phyloP scores from a whole-genome alignment of 2,329 filamentous ascomycete species.

The Stachybotrys chlorohalonatus region DNA sequence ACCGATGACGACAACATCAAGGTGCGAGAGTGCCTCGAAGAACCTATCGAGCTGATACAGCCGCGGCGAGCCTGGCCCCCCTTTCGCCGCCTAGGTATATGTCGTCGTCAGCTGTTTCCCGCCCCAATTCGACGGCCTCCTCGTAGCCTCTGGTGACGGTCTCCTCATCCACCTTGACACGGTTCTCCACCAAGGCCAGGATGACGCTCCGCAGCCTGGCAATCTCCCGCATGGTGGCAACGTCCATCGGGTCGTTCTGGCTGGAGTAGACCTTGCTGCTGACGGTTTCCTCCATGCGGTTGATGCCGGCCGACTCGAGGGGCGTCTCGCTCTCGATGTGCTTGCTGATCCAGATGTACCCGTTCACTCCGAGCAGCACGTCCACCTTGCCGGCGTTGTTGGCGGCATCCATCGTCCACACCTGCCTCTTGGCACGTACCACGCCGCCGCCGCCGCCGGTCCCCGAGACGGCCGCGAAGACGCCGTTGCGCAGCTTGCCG shows the following conservation, averaged over 20 bases:
- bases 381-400: slow-evolving; percentile 61
- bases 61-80: slow-evolving; percentile 41
- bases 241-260: slow-evolving; percentile 79
- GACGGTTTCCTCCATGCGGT: slow-evolving; percentile 78
- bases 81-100: slow-evolving; percentile 51
- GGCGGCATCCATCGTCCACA: slow-evolving; percentile 65
- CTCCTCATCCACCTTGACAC: slow-evolving; percentile 81
- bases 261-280: slow-evolving; percentile 84
- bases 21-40: neutral
- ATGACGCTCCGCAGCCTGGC: slow-evolving; percentile 75
- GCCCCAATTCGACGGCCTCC: slow-evolving; percentile 66
- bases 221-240: slow-evolving; percentile 78
- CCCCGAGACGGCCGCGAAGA: slow-evolving; percentile 76
- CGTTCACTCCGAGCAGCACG: slow-evolving; percentile 87
- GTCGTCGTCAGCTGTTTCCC: slow-evolving; percentile 49
- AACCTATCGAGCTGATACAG: slow-evolving; percentile 16
- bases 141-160: slow-evolving; percentile 77
- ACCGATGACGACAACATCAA: too few relatives aligned
- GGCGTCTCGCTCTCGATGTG: slow-evolving; percentile 56
- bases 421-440: slow-evolving; percentile 73
- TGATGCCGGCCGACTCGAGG: slow-evolving; percentile 52
- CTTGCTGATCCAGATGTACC: slow-evolving; percentile 92
- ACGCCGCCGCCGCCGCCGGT: slow-evolving; percentile 82
- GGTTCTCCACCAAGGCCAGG: slow-evolving; percentile 70
- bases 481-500: slow-evolving; percentile 88